Evolutionary conservation across 2,329 filamentous ascomycete species (phyloP), one percentile per base, ranked within the genome.

Genomic region (Penicillium sp.): DNA sequence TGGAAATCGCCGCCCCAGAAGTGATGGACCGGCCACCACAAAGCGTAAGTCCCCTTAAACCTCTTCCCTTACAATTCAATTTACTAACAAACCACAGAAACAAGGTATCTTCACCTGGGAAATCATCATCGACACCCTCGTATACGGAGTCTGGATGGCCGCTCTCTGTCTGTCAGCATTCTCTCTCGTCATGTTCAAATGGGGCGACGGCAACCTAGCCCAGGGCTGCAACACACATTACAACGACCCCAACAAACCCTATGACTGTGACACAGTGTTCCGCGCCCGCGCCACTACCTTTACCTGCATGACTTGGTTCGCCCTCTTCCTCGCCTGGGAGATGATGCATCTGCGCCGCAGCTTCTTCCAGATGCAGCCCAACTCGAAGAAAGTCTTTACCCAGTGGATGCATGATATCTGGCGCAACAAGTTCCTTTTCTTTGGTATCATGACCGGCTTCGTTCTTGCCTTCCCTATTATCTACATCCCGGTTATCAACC

Each of bases 11-110:
- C 0, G 85, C 87, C 0, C 82, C 84, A 2, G 89, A 93, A 69
- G 87, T 96, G 60, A 91, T 96, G 84, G 79, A 83, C 62, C 87
- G 91, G 52, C 90, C 90, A 8, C 92, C 92, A 0, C 90, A 93
- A 62, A 83, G 67, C 56, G 71, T 72, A 67, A 33, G 71, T 62
- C 25, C 10, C 21, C 19, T 21, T 2, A n/a, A 25, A 12, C 3
- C 9, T 2, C 2, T 15, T 27, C 21, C 19, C n/a, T 31, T 13
- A 6, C 19, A 10, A 6, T 19, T 17, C 10, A 21, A 27, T 19
- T 25, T 37, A 54, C 65, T 67, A 57, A 67, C 60, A 53, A 10
- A 9, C 1, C 2, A 27, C 37, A 73, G 71, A 84, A 84, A 74
- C 76, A 78, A 59, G 89, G 89, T 62, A 86, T 93, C 49, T 94